These are phyloP conservation scores for Exutisphaerella laricina DNA, from an alignment of 2,329 filamentous ascomycete genomes.

Conservation along the genomic window DNA sequence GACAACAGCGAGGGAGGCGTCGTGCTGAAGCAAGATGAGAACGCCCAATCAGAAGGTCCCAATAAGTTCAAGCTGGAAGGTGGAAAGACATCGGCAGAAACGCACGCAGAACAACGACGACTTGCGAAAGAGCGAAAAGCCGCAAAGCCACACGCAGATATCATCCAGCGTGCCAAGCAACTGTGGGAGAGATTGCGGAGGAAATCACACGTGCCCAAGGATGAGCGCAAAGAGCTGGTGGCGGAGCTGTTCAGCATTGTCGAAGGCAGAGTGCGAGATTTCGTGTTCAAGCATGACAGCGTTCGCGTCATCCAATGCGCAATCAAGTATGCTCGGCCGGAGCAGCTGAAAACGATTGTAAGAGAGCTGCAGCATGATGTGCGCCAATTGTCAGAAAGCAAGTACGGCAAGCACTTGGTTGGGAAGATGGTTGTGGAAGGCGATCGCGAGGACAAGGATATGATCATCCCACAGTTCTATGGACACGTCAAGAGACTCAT, in stretches of 20 bases:
- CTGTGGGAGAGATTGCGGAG: slow-evolving; percentile 90
- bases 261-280: slow-evolving; percentile 85
- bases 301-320: slow-evolving; percentile 96
- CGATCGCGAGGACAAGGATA: slow-evolving; percentile 75
- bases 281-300: slow-evolving; percentile 97
- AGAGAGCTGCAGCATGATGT: slow-evolving; percentile 81
- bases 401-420: slow-evolving; percentile 95
- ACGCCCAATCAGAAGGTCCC: slow-evolving; percentile 18
- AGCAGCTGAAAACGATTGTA: slow-evolving; percentile 81
- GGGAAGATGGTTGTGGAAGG: slow-evolving; percentile 94
- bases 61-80: slow-evolving; percentile 37
- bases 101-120: slow-evolving; percentile 88
- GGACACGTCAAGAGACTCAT: slow-evolving; percentile 88
- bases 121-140: slow-evolving; percentile 83
- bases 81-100: slow-evolving; percentile 68
- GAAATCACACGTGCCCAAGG: slow-evolving; percentile 87
- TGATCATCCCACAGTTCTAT: slow-evolving; percentile 92
- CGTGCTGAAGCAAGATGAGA: slow-evolving; percentile 12
- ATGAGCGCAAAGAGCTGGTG: slow-evolving; percentile 81
- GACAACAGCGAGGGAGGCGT: slow-evolving; percentile 10
- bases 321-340: slow-evolving; percentile 84
- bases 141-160: slow-evolving; percentile 86
- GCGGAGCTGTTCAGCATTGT: slow-evolving; percentile 88
- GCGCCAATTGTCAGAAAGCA: slow-evolving; percentile 79
- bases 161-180: slow-evolving; percentile 85